Percentiles rank a stretch among this genome's conserved stretches.
Evolutionary conservation across 1,284 basidiomycete species (phyloP).

Genomic region (Trichosporon inkin): DNA sequence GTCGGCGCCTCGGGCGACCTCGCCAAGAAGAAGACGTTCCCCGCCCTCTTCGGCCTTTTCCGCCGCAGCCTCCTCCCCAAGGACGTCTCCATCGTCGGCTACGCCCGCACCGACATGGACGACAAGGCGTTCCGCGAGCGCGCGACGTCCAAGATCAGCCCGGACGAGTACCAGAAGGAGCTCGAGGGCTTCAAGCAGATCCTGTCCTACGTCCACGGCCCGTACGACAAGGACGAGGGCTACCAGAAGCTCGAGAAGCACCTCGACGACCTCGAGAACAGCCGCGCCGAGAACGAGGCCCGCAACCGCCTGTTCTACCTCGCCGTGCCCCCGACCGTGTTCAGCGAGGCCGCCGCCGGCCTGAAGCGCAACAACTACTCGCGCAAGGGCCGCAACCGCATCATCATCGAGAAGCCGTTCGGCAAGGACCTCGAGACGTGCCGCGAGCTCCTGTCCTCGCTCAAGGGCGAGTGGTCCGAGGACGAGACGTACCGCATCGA

Average conservation of each 20-base stretch:
- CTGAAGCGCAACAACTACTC: slow-evolving; percentile 76
- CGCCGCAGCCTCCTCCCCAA: slow-evolving; percentile 72
- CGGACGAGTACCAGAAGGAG: slow-evolving; percentile 52
- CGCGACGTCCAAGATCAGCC: slow-evolving; percentile 70
- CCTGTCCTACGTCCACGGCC: slow-evolving; percentile 75
- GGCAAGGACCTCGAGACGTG: slow-evolving; percentile 89
- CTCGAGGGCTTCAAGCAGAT: slow-evolving; percentile 76
- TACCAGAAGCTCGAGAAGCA: slow-evolving; percentile 73
- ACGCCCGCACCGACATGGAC: slow-evolving; percentile 77
- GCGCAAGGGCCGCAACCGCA: slow-evolving; percentile 70
- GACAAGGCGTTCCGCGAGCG: slow-evolving; percentile 78
- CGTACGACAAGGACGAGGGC: slow-evolving; percentile 75
- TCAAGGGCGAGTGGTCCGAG: slow-evolving; percentile 86
- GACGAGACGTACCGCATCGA: slow-evolving; percentile 97
- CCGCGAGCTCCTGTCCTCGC: slow-evolving; percentile 66
- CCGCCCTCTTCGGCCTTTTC: slow-evolving; percentile 85
- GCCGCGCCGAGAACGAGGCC: slow-evolving; percentile 52
- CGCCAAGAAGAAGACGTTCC: slow-evolving; percentile 99
- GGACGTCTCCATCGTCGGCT: slow-evolving; percentile 83
- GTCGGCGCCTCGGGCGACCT: slow-evolving; percentile 96
- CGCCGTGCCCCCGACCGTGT: slow-evolving; percentile 89
- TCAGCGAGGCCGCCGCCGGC: slow-evolving; percentile 78
- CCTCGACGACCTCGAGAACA: slow-evolving; percentile 70
- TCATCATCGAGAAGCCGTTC: slow-evolving; percentile 96
- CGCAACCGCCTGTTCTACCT: slow-evolving; percentile 83